Base-by-base conservation (phyloP, 1,284 basidiomycete genomes). In the Ganoderma leucocontextum region DNA sequence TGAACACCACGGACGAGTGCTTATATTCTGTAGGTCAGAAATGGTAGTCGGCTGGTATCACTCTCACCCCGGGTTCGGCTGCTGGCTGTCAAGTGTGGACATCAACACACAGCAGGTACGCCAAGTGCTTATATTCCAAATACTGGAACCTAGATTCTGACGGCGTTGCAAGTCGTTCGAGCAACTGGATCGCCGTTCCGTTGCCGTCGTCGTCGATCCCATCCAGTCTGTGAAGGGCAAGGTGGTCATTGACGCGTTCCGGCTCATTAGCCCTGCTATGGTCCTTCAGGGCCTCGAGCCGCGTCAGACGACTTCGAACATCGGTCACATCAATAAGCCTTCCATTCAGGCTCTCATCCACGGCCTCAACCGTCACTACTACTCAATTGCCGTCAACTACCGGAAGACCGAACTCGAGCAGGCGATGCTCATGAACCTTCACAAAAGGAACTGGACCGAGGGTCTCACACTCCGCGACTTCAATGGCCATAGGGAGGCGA, bases 11-110 rank as follows among this genome's bases (percentile, higher is more conserved):
- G 29, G 33, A 55, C 36, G 77, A 97, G 39, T 42, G 39, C 39
- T 60, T 13, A 60, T 29, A n/a, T 22, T 41, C 22, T 25, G 22
- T 39, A 60, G 97, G 75, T 95, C 97, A 60, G 98, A 99, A 84
- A 96, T 94, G 91, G 98, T 99, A 12, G 98, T 99, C 0, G 98
- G 98, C 9, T 99, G 98, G 98, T 99, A 99, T 80, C 98, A 99
- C 82, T 99, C 98, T 60, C 98, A 99, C 85, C 98, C 98, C 64
- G 98, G 98, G 38, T 99, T 99, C 80, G 98, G 98, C 6, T 99
- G 98, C 82, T 99, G 98, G 98, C 84, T 99, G 49, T 98, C 96
- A 62, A 97, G 95, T 75, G 98, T 99, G 49, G 98, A 99, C 83
- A 97, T 99, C 80, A 99, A 99, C 83, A 99, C 98, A 6, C 98